Base-by-base conservation (phyloP, 2,329 filamentous ascomycete species). In the Pseudonectria foliicola region DNA sequence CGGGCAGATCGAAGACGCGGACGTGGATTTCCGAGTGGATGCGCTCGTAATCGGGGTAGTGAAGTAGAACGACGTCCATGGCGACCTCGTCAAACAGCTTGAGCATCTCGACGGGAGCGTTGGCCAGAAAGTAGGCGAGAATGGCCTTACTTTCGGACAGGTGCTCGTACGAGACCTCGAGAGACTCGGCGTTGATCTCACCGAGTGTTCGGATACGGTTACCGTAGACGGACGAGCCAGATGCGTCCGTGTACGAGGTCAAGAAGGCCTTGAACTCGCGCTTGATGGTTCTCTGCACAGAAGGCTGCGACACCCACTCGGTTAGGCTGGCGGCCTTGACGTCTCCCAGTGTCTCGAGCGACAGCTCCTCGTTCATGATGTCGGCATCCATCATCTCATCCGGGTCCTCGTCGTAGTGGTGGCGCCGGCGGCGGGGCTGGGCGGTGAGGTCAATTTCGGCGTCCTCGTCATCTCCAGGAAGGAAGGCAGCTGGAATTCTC, bases 1-100 rank as follows among this genome's bases (percentile, higher is more conserved):
- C 85, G 4, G 92, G 93, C 12, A 98, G 72, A 52, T 96, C 90
- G 14, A 88, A 89, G 55, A 98, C 94, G 41, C 92, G 88, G 36
- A 98, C 90, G 57, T 98, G 92, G 34, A 98, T 95, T 61, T 98
- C 92, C 18, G 88, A 85, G 62, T 96, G 92, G 52, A 98, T 98
- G 43, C 88, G 85, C 59, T 95, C 88, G 60, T 98, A 98, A 60
- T 96, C 89, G 2, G 89, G 90, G 63, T 96, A 98, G 60, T 96
- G 88, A 35, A 96, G 79, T 14, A 96, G 76, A 5, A 93, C 90
- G 25, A 93, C 89, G 44, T 98, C 92, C 77, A 98, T 90, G 38
- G 92, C 90, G 4, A 95, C 90, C 46, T 94, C 82, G 51, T 98
- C 92, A 54, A 98, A 96, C 31, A 98, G 82, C 59, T 92, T 92